Evolutionary conservation across 176 grass and related monocot species (phyloP).

Genomic region (Lolium perenne): DNA sequence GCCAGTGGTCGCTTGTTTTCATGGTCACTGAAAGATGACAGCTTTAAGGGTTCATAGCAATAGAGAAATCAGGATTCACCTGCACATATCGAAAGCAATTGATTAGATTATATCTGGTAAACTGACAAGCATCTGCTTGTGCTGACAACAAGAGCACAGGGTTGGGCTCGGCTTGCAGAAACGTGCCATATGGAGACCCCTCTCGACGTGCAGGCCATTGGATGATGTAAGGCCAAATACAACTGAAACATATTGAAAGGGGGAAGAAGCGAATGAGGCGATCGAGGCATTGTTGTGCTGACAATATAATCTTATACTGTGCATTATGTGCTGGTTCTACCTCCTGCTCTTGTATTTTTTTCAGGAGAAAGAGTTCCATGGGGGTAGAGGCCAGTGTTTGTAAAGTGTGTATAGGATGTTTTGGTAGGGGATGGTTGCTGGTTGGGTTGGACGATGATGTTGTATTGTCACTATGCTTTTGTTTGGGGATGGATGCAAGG

Average conservation of each 20-base stretch:
- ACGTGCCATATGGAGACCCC: constrained; percentile 33
- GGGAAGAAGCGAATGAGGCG: constrained; percentile 41
- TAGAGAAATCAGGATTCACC: constrained; percentile 40
- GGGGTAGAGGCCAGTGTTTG: constrained; percentile 59
- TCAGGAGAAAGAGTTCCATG: constrained; percentile 55
- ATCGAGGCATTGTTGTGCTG: constrained; percentile 32
- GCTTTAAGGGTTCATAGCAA: constrained; percentile 73
- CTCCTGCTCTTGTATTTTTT: constrained; percentile 57
- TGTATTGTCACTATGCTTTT: constrained; percentile 46
- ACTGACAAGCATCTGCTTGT: constrained; percentile 35
- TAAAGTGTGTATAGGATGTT: constrained; percentile 86
- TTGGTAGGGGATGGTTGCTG: constrained; percentile 39
- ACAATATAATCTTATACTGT: constrained; percentile 55
- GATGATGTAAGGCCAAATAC: constrained; percentile 21
- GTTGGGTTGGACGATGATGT: constrained; percentile 48
- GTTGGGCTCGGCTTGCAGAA: constrained; percentile 23
- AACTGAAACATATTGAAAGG: constrained; percentile 26
- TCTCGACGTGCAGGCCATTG: constrained; percentile 5
- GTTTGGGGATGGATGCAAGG: constrained; percentile 42
- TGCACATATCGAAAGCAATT: constrained; percentile 38
- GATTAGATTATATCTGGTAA: constrained; percentile 51
- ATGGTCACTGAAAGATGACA: constrained; percentile 91
- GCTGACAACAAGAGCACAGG: constrained; percentile 37
- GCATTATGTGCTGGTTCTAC: constrained; percentile 56
- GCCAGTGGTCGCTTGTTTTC: constrained; percentile 74